Conservation (phyloP, 331 rosid species). For the Erythrophleum ivorense region DNA sequence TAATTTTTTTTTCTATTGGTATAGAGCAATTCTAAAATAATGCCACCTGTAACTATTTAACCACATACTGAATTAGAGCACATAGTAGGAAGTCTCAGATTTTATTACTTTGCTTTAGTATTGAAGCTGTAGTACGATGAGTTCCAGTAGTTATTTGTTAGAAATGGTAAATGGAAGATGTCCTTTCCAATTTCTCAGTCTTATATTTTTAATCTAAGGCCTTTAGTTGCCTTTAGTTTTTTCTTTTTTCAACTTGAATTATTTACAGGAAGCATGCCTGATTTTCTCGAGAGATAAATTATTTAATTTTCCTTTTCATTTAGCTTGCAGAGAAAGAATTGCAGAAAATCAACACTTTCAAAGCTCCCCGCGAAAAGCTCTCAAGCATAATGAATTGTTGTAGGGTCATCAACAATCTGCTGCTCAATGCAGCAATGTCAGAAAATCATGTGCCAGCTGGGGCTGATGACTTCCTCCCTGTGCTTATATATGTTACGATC, state of each 20-base stretch:
- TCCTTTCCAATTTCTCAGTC: neutral
- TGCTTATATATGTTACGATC: slow-evolving; percentile 76
- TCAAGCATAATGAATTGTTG: slow-evolving; percentile 70
- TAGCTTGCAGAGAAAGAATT: slow-evolving; percentile 81
- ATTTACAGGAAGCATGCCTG: neutral
- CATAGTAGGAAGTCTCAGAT: neutral
- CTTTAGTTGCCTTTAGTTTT: neutral
- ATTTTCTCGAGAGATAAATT: slow-evolving; percentile 3
- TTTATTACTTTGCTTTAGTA: neutral
- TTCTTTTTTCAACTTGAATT: neutral
- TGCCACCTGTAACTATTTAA: neutral
- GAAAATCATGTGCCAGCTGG: slow-evolving; percentile 72
- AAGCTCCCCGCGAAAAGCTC: slow-evolving; percentile 76
- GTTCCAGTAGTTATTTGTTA: neutral
- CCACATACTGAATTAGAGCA: neutral
- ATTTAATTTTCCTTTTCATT: slow-evolving; percentile 24
- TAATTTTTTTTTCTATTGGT: neutral
- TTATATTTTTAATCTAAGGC: neutral
- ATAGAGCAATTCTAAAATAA: neutral
- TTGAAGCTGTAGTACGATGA: neutral
- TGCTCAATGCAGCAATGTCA: slow-evolving; percentile 69
- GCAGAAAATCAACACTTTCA: slow-evolving; percentile 67
- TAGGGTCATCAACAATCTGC: slow-evolving; percentile 70
- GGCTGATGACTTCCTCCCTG: slow-evolving; percentile 82
- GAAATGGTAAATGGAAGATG: neutral